Conservation (phyloP, 495 filamentous ascomycete species). For the Neurospora sp. region DNA sequence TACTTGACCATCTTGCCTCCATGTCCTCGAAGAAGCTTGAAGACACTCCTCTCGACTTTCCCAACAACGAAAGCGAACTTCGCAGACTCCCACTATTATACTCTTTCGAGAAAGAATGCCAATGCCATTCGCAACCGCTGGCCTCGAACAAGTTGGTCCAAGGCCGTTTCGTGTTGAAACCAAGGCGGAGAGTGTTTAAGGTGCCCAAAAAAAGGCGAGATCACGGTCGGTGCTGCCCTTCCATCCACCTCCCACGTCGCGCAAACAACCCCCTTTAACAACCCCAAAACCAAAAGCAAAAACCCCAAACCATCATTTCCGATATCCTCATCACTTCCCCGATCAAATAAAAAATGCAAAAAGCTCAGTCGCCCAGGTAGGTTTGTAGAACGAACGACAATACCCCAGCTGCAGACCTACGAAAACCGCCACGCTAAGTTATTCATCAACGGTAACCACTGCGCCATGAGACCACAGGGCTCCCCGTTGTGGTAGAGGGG, state of each 20-base stretch:
- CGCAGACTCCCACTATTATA: neutral
- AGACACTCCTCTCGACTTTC: neutral
- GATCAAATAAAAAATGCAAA: neutral
- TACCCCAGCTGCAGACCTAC: neutral
- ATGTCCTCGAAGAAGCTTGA: neutral
- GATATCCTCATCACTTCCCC: neutral
- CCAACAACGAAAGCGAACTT: neutral
- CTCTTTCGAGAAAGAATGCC: too few species aligned
- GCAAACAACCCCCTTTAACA: neutral
- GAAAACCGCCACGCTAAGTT: neutral
- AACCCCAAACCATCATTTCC: neutral
- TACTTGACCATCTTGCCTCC: neutral
- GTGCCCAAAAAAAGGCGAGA: neutral
- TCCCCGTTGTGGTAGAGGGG: neutral
- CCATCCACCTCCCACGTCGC: too few species aligned
- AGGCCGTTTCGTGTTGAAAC: neutral
- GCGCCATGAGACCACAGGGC: neutral
- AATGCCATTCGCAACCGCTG: neutral
- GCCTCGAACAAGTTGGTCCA: neutral
- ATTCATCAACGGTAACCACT: neutral
- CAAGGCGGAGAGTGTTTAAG: neutral
- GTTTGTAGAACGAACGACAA: neutral
- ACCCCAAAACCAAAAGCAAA: neutral
- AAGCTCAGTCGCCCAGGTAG: neutral
- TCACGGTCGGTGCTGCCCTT: neutral